phyloP scores from a whole-genome alignment of 2,329 filamentous ascomycete species.

The Epichloe festucae region DNA sequence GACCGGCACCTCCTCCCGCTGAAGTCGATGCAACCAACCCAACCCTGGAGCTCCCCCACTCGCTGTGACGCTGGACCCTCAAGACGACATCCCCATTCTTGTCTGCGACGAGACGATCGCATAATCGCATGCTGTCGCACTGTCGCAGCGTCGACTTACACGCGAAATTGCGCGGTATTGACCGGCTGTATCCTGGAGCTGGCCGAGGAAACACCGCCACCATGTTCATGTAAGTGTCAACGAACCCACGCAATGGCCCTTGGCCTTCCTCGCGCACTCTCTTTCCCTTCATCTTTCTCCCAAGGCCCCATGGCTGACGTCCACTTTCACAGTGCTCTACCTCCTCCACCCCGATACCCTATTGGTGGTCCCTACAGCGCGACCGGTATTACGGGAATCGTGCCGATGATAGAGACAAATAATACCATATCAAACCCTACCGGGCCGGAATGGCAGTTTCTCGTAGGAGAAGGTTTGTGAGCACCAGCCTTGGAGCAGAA shows the following conservation, averaged over 20 bases:
- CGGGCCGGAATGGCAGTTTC: constrained; percentile 75
- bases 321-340: constrained; percentile 53
- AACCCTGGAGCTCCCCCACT: not conserved
- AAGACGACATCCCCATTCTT: not conserved
- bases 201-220: not conserved
- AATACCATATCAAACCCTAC: constrained; percentile 73
- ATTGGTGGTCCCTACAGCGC: constrained; percentile 58
- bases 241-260: not conserved
- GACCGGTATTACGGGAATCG: constrained; percentile 52
- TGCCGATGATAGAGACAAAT: constrained; percentile 83
- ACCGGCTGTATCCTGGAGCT: not conserved
- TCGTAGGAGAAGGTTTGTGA: constrained; percentile 73
- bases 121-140: not conserved
- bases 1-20: not conserved
- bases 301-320: not conserved
- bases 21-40: not conserved
- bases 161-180: not conserved
- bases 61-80: not conserved
- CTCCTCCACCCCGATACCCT: constrained; percentile 76
- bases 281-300: not conserved
- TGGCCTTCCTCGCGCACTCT: not conserved
- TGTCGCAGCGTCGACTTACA: not conserved
- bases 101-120: not conserved
- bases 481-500: not conserved
- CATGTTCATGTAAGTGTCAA: constrained; percentile 15